phyloP scores from a whole-genome alignment of 306 rosid genomes.

The Benincasa hispida region DNA sequence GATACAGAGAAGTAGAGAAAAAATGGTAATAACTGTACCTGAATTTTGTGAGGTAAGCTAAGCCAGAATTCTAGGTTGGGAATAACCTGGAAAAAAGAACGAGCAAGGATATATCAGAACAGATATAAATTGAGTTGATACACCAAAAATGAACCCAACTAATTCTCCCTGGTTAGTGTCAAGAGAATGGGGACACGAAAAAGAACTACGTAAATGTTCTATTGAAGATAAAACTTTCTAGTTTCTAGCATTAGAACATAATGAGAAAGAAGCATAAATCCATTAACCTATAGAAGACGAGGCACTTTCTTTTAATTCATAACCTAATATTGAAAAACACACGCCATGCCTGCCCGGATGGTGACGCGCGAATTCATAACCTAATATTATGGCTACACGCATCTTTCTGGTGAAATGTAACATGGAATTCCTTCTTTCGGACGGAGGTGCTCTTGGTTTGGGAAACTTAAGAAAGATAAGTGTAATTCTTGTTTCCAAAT shows the following conservation, averaged over 20 bases:
- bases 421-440: background rate
- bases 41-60: constrained; percentile 53
- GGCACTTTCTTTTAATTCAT: background rate
- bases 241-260: background rate
- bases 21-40: constrained; percentile 25
- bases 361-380: no score
- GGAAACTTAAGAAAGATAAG: background rate
- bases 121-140: background rate
- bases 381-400: background rate
- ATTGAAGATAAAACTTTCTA: background rate
- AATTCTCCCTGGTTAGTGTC: background rate
- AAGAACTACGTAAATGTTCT: background rate
- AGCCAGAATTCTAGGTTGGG: constrained; percentile 85
- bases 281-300: background rate
- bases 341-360: no score
- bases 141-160: background rate
- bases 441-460: background rate
- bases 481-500: background rate
- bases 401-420: background rate
- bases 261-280: background rate
- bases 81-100: constrained; percentile 32
- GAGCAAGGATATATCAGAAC: background rate
- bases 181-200: background rate
- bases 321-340: no score
- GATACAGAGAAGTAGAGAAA: background rate